Evolutionary conservation across 2,329 filamentous ascomycete genomes (phyloP).

Genomic region (Penicillium palitans): DNA sequence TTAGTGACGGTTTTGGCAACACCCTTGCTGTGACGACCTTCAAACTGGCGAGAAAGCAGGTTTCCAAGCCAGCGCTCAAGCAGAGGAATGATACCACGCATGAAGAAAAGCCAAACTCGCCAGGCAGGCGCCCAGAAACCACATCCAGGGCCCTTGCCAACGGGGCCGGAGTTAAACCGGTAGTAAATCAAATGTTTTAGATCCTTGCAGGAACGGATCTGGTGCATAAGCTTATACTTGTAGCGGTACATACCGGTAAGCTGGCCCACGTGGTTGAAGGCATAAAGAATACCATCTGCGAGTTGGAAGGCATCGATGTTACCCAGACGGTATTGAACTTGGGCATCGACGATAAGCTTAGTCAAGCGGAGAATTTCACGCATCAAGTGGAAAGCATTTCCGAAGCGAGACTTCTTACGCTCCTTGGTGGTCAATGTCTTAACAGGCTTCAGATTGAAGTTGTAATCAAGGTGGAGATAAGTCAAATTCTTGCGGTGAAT

Average conservation of each 20-base stretch:
- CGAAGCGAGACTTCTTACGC: slow-evolving; percentile 98
- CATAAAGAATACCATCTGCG: slow-evolving; percentile 97
- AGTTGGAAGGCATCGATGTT: slow-evolving; percentile 99
- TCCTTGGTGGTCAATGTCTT: slow-evolving; percentile 99
- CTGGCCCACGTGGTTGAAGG: slow-evolving; percentile 98
- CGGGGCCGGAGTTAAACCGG: slow-evolving; percentile 93
- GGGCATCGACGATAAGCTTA: slow-evolving; percentile 96
- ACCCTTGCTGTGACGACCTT: slow-evolving; percentile 97
- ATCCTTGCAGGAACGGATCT: slow-evolving; percentile 98
- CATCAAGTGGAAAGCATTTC: slow-evolving; percentile 99
- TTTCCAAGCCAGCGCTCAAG: slow-evolving; percentile 98
- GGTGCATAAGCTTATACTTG: slow-evolving; percentile 99
- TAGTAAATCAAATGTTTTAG: slow-evolving; percentile 99
- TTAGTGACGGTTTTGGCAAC: slow-evolving; percentile 99
- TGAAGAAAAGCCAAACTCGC: slow-evolving; percentile 99
- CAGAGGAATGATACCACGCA: slow-evolving; percentile 95
- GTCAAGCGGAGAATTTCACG: slow-evolving; percentile 93
- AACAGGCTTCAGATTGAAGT: slow-evolving; percentile 98
- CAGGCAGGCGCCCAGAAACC: slow-evolving; percentile 99
- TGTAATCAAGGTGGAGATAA: slow-evolving; percentile 97
- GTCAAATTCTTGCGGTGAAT: slow-evolving; percentile 99
- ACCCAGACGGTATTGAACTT: slow-evolving; percentile 94
- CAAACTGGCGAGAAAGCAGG: slow-evolving; percentile 92
- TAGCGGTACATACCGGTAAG: slow-evolving; percentile 99
- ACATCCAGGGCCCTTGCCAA: slow-evolving; percentile 95